phyloP scores from a whole-genome alignment of 495 filamentous ascomycete species.

The Tuber melanosporum region DNA sequence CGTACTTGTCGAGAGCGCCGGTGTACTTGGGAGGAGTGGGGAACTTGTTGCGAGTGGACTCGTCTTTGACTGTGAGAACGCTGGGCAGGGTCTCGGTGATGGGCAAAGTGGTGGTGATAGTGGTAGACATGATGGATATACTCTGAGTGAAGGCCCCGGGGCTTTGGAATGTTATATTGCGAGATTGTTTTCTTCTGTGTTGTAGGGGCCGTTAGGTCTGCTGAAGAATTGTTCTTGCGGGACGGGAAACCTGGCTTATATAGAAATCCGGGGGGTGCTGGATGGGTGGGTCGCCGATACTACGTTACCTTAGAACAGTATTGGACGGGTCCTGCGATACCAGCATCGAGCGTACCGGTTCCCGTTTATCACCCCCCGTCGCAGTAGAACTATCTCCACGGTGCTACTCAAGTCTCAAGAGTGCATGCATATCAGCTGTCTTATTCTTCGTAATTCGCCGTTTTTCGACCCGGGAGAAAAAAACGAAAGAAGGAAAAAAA shows the following conservation, averaged over 20 bases:
- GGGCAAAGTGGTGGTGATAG: conserved; percentile 2
- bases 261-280: background rate
- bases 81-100: background rate
- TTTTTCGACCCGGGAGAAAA: background rate
- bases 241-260: background rate
- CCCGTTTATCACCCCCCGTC: background rate
- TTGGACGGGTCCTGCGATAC: background rate
- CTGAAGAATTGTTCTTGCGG: background rate
- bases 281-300: background rate
- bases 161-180: background rate
- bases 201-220: background rate
- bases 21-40: conserved; percentile 12
- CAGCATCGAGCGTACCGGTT: background rate
- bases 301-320: background rate
- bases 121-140: conserved; percentile 13
- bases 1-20: conserved; percentile 46
- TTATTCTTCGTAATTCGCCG: background rate
- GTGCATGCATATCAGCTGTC: background rate
- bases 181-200: background rate
- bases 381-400: background rate
- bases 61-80: conserved; percentile 10
- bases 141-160: background rate
- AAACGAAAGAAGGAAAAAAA: background rate
- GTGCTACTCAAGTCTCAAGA: background rate
- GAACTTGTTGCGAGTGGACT: conserved; percentile 13